Evolutionary conservation across 768 basidiomycete genomes (phyloP).

Genomic region (Tulasnella sp.): DNA sequence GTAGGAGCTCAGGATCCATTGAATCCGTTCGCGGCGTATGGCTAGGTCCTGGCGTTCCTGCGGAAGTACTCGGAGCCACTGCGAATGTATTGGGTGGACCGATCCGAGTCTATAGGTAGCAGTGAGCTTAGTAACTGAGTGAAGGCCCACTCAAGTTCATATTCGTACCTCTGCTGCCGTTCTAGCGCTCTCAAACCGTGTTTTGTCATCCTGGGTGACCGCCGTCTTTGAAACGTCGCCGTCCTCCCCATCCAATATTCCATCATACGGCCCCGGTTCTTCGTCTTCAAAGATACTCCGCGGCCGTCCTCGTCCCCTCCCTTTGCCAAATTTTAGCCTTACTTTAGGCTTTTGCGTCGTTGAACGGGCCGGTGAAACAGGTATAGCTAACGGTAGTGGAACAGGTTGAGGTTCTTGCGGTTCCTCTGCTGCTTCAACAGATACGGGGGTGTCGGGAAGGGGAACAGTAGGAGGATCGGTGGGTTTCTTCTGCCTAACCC

Average conservation of each 20-base stretch:
- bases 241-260: conserved; percentile 55
- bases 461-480: not conserved
- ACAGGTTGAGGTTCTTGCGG: not conserved
- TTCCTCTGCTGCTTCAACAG: not conserved
- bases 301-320: conserved; percentile 25
- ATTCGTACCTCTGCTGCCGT: conserved; percentile 57
- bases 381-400: too few species aligned
- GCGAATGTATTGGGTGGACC: not conserved
- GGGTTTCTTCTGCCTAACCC: not conserved
- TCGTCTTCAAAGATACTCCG: conserved; percentile 29
- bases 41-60: conserved; percentile 21
- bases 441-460: not conserved
- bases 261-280: conserved; percentile 64
- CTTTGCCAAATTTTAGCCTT: conserved; percentile 17
- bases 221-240: conserved; percentile 61
- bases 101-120: not conserved
- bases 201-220: conserved; percentile 49
- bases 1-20: not conserved
- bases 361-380: not conserved
- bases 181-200: conserved; percentile 61
- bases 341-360: not conserved
- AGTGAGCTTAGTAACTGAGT: not conserved
- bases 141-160: conserved; percentile 9
- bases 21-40: conserved; percentile 25
- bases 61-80: not conserved